A percentile compares a stretch with the other conserved stretches of the same genome.
Conservation (phyloP, 768 basidiomycete genomes). For the Tricholoma hemisulphureum region DNA sequence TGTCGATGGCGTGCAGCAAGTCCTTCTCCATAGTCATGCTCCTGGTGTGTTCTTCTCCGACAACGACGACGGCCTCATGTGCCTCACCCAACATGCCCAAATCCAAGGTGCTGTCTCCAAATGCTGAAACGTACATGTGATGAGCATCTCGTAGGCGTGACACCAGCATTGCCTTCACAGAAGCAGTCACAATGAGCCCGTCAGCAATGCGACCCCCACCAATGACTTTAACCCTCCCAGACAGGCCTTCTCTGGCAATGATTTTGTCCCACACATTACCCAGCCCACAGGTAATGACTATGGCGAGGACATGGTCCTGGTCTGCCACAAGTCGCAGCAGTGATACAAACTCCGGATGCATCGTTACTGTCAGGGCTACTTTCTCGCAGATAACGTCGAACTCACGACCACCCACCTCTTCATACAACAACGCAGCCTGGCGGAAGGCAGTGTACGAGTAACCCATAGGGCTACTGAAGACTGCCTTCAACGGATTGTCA, state of each 20-base stretch:
- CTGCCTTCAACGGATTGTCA: background rate
- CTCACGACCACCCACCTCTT: background rate
- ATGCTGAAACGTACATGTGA: conserved; percentile 1
- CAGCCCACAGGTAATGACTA: conserved; percentile 1
- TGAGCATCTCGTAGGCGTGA: background rate
- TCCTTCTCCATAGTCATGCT: conserved; percentile 1
- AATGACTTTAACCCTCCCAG: background rate
- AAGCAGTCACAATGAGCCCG: background rate
- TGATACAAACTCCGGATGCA: background rate
- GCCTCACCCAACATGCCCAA: conserved; percentile 1
- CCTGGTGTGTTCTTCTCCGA: conserved; percentile 1
- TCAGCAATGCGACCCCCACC: background rate
- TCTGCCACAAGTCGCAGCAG: background rate
- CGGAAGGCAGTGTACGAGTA: conserved; percentile 1
- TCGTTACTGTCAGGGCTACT: conserved; percentile 1
- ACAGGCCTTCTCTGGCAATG: background rate
- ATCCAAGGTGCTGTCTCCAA: background rate
- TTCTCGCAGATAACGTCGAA: background rate
- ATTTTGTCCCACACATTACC: conserved; percentile 1
- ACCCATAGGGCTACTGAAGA: conserved; percentile 1
- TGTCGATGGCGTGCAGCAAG: background rate
- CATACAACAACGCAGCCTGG: background rate
- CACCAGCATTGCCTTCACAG: background rate
- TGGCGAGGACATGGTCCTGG: background rate
- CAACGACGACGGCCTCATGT: background rate